A percentile compares a stretch with the other conserved stretches of the same genome.
Conservation (phyloP, 345 rosid genomes). For the Citropsis articulata region DNA sequence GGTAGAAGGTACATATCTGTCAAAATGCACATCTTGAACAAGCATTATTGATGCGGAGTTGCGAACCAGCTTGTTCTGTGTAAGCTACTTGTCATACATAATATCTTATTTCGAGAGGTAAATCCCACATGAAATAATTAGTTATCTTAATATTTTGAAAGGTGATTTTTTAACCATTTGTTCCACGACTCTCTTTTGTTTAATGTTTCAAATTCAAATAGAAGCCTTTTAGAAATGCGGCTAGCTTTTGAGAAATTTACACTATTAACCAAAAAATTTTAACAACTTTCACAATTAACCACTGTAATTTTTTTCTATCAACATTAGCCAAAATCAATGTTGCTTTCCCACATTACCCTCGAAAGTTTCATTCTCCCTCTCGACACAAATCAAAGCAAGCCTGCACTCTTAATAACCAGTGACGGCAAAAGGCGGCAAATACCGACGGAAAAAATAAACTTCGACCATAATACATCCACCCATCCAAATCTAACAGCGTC, state of each 20-base stretch:
- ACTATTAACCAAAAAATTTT: too few species aligned
- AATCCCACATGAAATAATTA: neutral
- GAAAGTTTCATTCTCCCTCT: too few species aligned
- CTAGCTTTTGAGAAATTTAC: neutral
- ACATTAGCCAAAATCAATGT: too few species aligned
- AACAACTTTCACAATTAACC: too few species aligned
- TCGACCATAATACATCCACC: too few species aligned
- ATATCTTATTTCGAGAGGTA: neutral
- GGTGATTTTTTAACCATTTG: neutral
- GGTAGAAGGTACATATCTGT: neutral
- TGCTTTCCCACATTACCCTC: too few species aligned
- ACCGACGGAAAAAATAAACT: too few species aligned
- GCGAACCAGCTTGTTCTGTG: neutral
- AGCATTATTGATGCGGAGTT: neutral
- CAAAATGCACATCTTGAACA: neutral
- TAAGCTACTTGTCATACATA: neutral
- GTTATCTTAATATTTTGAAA: neutral
- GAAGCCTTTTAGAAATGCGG: neutral
- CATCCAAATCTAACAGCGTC: too few species aligned
- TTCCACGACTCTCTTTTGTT: neutral
- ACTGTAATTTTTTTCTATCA: too few species aligned
- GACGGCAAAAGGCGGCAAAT: too few species aligned
- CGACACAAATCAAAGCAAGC: too few species aligned
- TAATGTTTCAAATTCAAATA: neutral
- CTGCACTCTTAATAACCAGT: too few species aligned